Percentiles rank a stretch among this genome's conserved stretches.
phyloP scores from a whole-genome alignment of 768 basidiomycete species.

The Leccinum sublutescens region DNA sequence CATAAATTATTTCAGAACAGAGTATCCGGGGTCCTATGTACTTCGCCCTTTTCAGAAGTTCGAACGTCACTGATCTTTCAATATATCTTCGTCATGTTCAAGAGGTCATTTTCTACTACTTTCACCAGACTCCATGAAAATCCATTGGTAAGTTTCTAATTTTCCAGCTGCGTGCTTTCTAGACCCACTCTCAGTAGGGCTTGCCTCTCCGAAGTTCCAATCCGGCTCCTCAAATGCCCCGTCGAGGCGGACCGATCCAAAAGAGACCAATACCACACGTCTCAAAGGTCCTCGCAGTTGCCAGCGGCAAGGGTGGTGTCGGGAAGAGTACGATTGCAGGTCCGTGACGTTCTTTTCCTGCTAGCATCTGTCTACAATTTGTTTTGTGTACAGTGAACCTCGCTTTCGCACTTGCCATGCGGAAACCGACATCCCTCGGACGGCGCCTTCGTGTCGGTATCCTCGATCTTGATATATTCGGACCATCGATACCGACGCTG shows the following conservation, averaged over 20 bases:
- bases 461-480: conserved; percentile 94
- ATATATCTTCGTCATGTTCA: conserved; percentile 7
- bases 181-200: conserved; percentile 32
- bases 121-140: conserved; percentile 44
- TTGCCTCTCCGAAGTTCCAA: conserved; percentile 28
- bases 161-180: conserved; percentile 1
- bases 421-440: conserved; percentile 30
- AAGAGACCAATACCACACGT: conserved; percentile 70
- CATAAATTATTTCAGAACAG: neutral
- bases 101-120: conserved; percentile 21
- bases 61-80: too few species aligned
- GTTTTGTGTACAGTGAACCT: conserved; percentile 60
- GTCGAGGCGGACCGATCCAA: conserved; percentile 49
- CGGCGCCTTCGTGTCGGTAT: conserved; percentile 71
- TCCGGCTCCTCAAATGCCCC: conserved; percentile 58
- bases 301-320: conserved; percentile 94
- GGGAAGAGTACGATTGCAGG: conserved; percentile 94
- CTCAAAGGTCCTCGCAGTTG: conserved; percentile 77
- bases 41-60: too few species aligned
- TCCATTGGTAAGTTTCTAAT: conserved; percentile 44
- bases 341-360: conserved; percentile 32
- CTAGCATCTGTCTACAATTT: conserved; percentile 5
- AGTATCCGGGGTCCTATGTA: conserved; percentile 6
- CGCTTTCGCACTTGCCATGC: conserved; percentile 67
- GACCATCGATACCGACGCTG: conserved; percentile 89